Evolutionary conservation across 2,329 filamentous ascomycete genomes (phyloP).

Genomic region (Aspergillus fructus): DNA sequence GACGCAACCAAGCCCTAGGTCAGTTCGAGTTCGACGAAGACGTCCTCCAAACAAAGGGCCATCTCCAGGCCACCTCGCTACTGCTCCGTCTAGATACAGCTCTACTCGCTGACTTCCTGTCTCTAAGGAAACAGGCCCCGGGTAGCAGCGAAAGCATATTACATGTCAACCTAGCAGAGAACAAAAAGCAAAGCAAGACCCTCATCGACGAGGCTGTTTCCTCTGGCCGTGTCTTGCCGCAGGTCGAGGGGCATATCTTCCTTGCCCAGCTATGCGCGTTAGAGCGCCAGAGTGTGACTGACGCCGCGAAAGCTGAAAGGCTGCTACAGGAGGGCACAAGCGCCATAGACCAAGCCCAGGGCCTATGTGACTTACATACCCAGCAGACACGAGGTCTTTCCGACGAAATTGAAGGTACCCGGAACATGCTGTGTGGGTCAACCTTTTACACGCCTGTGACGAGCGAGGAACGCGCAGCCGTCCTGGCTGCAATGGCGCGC

Average conservation of each 20-base stretch:
- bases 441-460: slow-evolving; percentile 53
- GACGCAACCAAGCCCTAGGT: slow-evolving; percentile 20
- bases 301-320: slow-evolving; percentile 4
- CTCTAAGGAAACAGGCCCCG: slow-evolving; percentile 16
- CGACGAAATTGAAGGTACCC: slow-evolving; percentile 49
- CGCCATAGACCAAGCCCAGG: slow-evolving; percentile 58
- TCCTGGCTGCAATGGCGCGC: slow-evolving; percentile 53
- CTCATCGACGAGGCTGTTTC: slow-evolving; percentile 40
- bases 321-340: slow-evolving; percentile 41
- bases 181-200: slow-evolving; percentile 39
- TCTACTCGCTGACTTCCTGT: slow-evolving; percentile 47
- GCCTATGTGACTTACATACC: slow-evolving; percentile 31
- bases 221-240: slow-evolving; percentile 16
- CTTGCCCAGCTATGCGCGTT: slow-evolving; percentile 51
- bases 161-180: slow-evolving; percentile 15
- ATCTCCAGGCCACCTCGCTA: slow-evolving; percentile 46
- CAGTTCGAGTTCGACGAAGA: slow-evolving; percentile 28
- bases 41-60: slow-evolving; percentile 37
- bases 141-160: neutral
- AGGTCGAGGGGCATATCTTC: slow-evolving; percentile 53
- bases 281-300: slow-evolving; percentile 23
- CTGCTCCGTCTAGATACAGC: slow-evolving; percentile 50
- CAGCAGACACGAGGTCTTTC: slow-evolving; percentile 36
- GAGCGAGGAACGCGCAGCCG: slow-evolving; percentile 51
- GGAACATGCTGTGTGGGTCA: slow-evolving; percentile 47